These are phyloP conservation scores for Boletus sensibilis DNA, from an alignment of 768 basidiomycete species.

Conservation along the genomic window DNA sequence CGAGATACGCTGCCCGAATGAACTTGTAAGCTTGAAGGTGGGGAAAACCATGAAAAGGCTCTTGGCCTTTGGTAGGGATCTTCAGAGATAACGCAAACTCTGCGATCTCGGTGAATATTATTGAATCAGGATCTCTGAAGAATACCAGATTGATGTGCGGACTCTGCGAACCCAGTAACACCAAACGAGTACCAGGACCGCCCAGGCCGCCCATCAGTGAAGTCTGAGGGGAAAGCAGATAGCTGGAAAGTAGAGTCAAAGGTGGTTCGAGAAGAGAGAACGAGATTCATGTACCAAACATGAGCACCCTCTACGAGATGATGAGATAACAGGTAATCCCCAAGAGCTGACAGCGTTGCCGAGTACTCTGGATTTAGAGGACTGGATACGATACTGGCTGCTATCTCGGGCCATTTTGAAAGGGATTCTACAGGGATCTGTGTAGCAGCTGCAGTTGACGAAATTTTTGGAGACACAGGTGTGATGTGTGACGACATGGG, in stretches of 20 bases:
- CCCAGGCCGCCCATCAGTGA: slow-evolving; percentile 72
- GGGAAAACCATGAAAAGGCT: slow-evolving; percentile 76
- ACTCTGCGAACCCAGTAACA: slow-evolving; percentile 68
- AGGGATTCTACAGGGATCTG: slow-evolving; percentile 64
- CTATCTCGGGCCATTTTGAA: slow-evolving; percentile 81
- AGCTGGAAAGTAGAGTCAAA: slow-evolving; percentile 45
- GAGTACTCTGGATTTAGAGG: slow-evolving; percentile 67
- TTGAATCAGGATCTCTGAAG: slow-evolving; percentile 65
- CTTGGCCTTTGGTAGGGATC: slow-evolving; percentile 78
- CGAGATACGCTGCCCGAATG: slow-evolving; percentile 68
- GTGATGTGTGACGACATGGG: slow-evolving; percentile 40
- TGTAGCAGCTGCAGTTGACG: slow-evolving; percentile 39
- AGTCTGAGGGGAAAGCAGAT: slow-evolving; percentile 83
- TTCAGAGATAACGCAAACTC: slow-evolving; percentile 87
- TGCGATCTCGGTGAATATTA: slow-evolving; percentile 85
- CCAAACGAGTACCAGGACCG: slow-evolving; percentile 61
- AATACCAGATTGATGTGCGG: slow-evolving; percentile 52
- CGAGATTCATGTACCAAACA: slow-evolving; percentile 60
- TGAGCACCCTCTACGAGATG: slow-evolving; percentile 86
- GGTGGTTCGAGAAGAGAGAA: neutral
- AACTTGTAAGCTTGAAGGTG: slow-evolving; percentile 89
- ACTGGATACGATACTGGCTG: slow-evolving; percentile 77
- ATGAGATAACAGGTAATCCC: slow-evolving; percentile 73
- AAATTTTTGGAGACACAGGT: slow-evolving; percentile 66
- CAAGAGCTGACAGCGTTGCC: slow-evolving; percentile 76